These are phyloP conservation scores for Tylopilus vinaceipallidus DNA, from an alignment of 768 basidiomycete species.

Conservation along the genomic window DNA sequence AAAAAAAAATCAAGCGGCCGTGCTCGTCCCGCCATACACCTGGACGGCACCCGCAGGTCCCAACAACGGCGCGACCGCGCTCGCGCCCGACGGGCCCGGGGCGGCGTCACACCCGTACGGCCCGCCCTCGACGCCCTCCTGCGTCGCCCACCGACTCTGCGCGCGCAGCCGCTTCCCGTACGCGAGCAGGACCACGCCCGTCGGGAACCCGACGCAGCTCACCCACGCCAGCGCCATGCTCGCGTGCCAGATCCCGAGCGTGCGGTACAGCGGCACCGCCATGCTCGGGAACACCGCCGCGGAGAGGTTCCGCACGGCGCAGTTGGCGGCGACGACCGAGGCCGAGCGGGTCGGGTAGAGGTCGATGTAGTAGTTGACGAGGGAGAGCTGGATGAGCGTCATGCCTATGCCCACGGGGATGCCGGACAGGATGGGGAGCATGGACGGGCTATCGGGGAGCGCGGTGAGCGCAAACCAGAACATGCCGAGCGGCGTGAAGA, in stretches of 20 bases:
- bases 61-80: conserved; percentile 16
- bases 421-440: conserved; percentile 21
- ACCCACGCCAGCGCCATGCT: conserved; percentile 19
- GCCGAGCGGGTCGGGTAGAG: conserved; percentile 11
- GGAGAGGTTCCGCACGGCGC: conserved; percentile 21
- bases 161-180: conserved; percentile 23
- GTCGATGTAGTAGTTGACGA: neutral
- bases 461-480: conserved; percentile 28
- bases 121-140: conserved; percentile 7
- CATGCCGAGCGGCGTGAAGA: conserved; percentile 29
- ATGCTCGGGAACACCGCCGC: conserved; percentile 25
- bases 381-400: conserved; percentile 27
- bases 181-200: conserved; percentile 17
- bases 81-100: no score
- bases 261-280: conserved; percentile 23
- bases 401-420: conserved; percentile 29
- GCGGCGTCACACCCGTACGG: neutral
- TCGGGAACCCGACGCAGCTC: conserved; percentile 25
- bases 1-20: neutral
- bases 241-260: conserved; percentile 18
- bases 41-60: conserved; percentile 3
- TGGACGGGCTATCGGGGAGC: conserved; percentile 4
- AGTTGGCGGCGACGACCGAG: conserved; percentile 30
- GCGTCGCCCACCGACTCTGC: conserved; percentile 26
- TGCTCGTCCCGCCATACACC: conserved; percentile 18